These are phyloP conservation scores for Baudoinia panamericana DNA, from an alignment of 495 filamentous ascomycete species.

Conservation along the genomic window DNA sequence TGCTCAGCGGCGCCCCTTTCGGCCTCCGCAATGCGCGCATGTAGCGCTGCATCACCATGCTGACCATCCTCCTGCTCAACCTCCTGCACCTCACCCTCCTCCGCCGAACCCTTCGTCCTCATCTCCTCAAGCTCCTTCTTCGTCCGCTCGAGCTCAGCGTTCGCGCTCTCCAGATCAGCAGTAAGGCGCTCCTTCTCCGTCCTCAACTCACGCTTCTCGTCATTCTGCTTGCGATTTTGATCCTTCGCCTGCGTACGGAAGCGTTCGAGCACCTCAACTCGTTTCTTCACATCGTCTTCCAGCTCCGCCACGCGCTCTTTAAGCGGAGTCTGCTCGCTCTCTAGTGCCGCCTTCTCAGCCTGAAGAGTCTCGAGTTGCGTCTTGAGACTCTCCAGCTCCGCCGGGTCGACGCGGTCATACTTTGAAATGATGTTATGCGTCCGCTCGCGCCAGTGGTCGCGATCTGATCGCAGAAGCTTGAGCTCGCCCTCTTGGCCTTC, in stretches of 20 bases:
- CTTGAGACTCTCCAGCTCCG: slow-evolving; percentile 77
- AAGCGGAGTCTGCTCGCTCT: slow-evolving; percentile 44
- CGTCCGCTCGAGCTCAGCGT: slow-evolving; percentile 29
- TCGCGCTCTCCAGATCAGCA: slow-evolving; percentile 15
- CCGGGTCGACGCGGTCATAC: slow-evolving; percentile 87
- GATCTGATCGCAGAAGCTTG: slow-evolving; percentile 69
- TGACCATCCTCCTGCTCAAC: slow-evolving; percentile 18
- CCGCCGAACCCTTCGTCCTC: slow-evolving; percentile 22
- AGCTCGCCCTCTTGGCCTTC: slow-evolving; percentile 74
- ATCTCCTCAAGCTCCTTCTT: slow-evolving; percentile 34
- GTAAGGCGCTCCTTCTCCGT: slow-evolving; percentile 34
- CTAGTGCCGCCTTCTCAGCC: slow-evolving; percentile 56
- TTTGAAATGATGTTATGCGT: slow-evolving; percentile 90
- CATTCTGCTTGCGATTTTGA: slow-evolving; percentile 38
- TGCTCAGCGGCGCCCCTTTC: slow-evolving; percentile 35
- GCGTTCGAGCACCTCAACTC: slow-evolving; percentile 31
- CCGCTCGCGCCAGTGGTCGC: slow-evolving; percentile 84
- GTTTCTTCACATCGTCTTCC: slow-evolving; percentile 36
- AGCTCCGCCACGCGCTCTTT: slow-evolving; percentile 41
- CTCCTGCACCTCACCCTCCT: slow-evolving; percentile 30
- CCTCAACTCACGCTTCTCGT: slow-evolving; percentile 40
- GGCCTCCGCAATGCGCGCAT: slow-evolving; percentile 29
- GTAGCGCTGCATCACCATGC: slow-evolving; percentile 17
- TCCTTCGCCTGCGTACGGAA: slow-evolving; percentile 51
- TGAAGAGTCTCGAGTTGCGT: slow-evolving; percentile 50